Base-by-base conservation (phyloP, 2,329 filamentous ascomycete genomes). In the Coniella vitis region DNA sequence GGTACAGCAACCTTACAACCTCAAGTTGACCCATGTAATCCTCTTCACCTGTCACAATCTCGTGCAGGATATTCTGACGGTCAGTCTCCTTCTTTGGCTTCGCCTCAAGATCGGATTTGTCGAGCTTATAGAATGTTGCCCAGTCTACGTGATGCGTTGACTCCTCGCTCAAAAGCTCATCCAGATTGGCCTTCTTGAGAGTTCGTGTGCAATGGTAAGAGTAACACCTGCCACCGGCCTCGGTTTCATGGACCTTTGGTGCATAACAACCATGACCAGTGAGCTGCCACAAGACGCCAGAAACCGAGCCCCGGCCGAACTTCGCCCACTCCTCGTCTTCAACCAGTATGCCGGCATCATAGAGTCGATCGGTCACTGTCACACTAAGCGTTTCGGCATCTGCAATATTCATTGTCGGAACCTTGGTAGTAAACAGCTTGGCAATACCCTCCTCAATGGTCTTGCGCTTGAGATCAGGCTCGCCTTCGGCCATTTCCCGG, bases 311-410 rank as follows among this genome's bases (percentile, higher is more conserved):
- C 1, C 78, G 74, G 7, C 88, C 86, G 62, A 97, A 90, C 62
- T 94, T 96, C 56, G 98, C 85, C 93, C 94, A 98, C 69, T 98
- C 94, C 65, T 98, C 93, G 31, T 96, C 91, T 13, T 84, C 83
- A 4, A 94, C 73, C 29, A 98, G 70, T 10, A 89, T 87, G 35
- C 83, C 84, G 8, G 84, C 81, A 20, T 79, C 76, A 56, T 91
- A 79, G 87, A 98, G 93, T 40, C 84, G 79, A 47, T 81, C 74
- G 2, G 95, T 83, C 0, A 95, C 87, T 36, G 81, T 81, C 51
- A 80, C 78, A 54, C 87, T 88, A 45, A 98, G 73, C 1, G 84
- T 85, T 64, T 98, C 93, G 0, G 93, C 93, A 71, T 98, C 94
- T 5, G 91, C 90, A 37, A 93, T 91, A 59, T 98, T 97, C 89